These are phyloP conservation scores for Ophiostoma tasmaniense DNA, from an alignment of 2,329 filamentous ascomycete species.

Conservation along the genomic window DNA sequence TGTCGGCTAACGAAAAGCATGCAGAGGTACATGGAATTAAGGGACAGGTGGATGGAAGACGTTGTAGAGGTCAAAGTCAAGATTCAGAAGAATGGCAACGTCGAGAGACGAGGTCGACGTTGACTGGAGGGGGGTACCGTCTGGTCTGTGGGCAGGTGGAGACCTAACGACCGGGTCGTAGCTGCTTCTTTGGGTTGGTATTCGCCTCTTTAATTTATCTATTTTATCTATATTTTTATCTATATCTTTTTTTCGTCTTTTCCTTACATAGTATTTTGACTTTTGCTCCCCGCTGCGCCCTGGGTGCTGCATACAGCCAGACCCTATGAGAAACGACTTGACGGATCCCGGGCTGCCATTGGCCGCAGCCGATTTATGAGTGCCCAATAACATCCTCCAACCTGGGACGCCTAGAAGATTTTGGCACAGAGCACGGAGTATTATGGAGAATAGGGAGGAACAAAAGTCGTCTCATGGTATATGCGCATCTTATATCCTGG, in stretches of 20 bases:
- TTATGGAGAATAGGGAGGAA: neutral
- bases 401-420: slow-evolving; percentile 3
- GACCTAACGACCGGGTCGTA: neutral
- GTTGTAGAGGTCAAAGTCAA: neutral
- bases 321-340: slow-evolving; percentile 30
- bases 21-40: neutral
- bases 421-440: neutral
- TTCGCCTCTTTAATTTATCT: neutral
- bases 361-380: slow-evolving; percentile 23
- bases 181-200: neutral
- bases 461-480: neutral
- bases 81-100: no score
- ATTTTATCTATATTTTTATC: neutral
- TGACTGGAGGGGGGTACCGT: neutral
- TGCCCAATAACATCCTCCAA: slow-evolving; percentile 15
- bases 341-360: slow-evolving; percentile 27
- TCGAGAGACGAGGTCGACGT: neutral
- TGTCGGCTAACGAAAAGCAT: neutral
- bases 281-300: slow-evolving; percentile 24
- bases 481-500: neutral
- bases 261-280: no score
- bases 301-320: slow-evolving; percentile 30
- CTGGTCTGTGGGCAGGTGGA: slow-evolving; percentile 9
- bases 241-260: neutral
- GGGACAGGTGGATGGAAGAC: neutral